Evolutionary conservation across 2,329 filamentous ascomycete genomes (phyloP).

Genomic region (Gyromitra esculenta): DNA sequence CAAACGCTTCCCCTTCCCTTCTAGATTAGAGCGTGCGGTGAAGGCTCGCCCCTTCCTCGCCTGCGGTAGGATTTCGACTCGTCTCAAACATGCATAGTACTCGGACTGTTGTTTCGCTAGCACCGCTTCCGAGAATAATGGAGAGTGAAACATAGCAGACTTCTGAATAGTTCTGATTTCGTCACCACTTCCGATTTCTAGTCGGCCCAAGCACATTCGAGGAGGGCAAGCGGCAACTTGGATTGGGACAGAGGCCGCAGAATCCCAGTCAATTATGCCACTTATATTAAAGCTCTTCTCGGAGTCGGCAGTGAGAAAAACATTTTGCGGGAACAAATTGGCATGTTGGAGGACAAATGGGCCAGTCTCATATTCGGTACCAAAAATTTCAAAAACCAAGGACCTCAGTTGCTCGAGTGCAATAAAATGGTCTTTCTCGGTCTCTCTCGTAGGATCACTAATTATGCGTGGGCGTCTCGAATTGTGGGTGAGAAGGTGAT

Average conservation of each 20-base stretch:
- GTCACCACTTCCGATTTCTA: conserved; percentile 26
- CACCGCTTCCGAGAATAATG: conserved; percentile 34
- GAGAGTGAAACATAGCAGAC: conserved; percentile 29
- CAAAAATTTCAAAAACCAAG: conserved; percentile 42
- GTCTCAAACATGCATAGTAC: conserved; percentile 29
- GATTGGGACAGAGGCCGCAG: conserved; percentile 43
- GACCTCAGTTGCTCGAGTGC: conserved; percentile 46
- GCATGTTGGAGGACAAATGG: conserved; percentile 47
- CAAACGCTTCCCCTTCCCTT: conserved; percentile 10
- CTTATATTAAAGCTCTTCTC: conserved; percentile 31
- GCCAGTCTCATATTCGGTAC: conserved; percentile 42
- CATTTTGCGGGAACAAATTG: conserved; percentile 46
- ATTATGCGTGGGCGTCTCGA: conserved; percentile 34
- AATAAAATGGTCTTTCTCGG: conserved; percentile 43
- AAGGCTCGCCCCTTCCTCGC: conserved; percentile 2
- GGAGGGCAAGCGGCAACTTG: conserved; percentile 45
- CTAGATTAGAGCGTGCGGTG: conserved; percentile 1
- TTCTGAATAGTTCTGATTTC: conserved; percentile 19
- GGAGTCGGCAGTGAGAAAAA: conserved; percentile 35
- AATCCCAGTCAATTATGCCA: conserved; percentile 48
- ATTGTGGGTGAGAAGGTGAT: conserved; percentile 43
- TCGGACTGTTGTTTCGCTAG: conserved; percentile 34
- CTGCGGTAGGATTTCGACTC: conserved; percentile 16
- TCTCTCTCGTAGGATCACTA: conserved; percentile 35
- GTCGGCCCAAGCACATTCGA: conserved; percentile 42